Evolutionary conservation across 345 rosid genomes (phyloP).

Genomic region (Brassica cretica): DNA sequence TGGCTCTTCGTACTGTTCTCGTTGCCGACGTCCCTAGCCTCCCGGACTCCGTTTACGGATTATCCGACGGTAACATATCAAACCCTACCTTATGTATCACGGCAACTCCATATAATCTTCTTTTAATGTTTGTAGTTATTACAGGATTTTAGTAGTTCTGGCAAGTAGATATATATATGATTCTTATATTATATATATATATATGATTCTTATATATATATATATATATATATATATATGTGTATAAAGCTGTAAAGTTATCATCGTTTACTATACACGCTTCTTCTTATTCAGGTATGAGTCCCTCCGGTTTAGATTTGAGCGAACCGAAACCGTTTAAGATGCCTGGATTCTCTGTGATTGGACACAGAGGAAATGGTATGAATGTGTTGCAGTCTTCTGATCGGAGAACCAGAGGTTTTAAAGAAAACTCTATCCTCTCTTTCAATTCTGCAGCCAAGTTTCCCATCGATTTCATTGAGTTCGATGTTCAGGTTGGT

Average conservation of each 20-base stretch:
- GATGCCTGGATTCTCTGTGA: conserved; percentile 67
- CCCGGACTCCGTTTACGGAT: conserved; percentile 48
- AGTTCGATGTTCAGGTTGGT: conserved; percentile 98
- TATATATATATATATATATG: neutral
- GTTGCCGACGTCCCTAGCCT: conserved; percentile 78
- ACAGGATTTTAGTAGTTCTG: neutral
- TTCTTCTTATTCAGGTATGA: neutral
- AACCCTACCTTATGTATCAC: neutral
- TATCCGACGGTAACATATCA: conserved; percentile 28
- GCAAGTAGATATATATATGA: neutral
- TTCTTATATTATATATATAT: neutral
- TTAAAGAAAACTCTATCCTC: conserved; percentile 75
- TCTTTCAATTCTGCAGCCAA: conserved; percentile 82
- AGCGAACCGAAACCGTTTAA: conserved; percentile 46
- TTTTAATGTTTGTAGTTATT: neutral
- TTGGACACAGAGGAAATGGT: conserved; percentile 96
- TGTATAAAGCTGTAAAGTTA: neutral
- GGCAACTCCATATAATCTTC: neutral
- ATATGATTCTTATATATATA: neutral
- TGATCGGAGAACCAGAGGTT: conserved; percentile 66
- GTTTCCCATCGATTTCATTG: conserved; percentile 73
- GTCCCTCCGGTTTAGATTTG: conserved; percentile 23
- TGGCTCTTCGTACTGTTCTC: conserved; percentile 90
- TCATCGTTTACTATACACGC: neutral
- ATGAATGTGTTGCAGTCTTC: conserved; percentile 68